phyloP scores from a whole-genome alignment of 331 rosid species.

The Malus hybrid region DNA sequence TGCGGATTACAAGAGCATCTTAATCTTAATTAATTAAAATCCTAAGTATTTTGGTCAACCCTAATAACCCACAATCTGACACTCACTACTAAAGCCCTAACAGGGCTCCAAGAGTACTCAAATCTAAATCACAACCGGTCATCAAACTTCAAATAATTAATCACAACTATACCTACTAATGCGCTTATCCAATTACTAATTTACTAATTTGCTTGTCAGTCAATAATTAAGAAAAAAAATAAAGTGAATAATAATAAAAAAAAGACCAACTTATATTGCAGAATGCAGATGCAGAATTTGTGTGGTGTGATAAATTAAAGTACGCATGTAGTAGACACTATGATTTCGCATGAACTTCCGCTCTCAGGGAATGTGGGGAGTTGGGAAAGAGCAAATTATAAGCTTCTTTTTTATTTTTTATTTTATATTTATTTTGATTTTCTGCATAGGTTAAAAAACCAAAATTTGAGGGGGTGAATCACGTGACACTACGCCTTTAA shows the following conservation, averaged over 20 bases:
- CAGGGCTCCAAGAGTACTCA: background rate
- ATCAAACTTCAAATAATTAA: background rate
- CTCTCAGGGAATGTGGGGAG: constrained; percentile 38
- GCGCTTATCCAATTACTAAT: background rate
- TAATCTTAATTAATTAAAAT: constrained; percentile 2
- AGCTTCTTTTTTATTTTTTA: background rate
- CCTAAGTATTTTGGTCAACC: constrained; percentile 36
- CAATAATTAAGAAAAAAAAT: background rate
- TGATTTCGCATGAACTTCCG: constrained; percentile 43
- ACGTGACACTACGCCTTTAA: constrained; percentile 35
- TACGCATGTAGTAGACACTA: constrained; percentile 58
- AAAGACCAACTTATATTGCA: background rate
- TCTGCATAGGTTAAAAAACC: background rate
- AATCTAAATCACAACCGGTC: constrained; percentile 4
- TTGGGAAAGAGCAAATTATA: constrained; percentile 25
- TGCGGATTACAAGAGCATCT: constrained; percentile 28
- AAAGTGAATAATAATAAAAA: background rate
- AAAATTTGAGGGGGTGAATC: constrained; percentile 13
- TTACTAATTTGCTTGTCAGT: background rate
- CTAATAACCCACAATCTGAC: constrained; percentile 21
- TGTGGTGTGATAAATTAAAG: constrained; percentile 22
- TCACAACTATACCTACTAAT: background rate
- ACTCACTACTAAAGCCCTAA: constrained; percentile 8
- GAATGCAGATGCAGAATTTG: constrained; percentile 6
- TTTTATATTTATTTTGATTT: background rate